Evolutionary conservation across 306 rosid species (phyloP), one percentile per base, ranked within the genome.

Genomic region (Castanea crenata): DNA sequence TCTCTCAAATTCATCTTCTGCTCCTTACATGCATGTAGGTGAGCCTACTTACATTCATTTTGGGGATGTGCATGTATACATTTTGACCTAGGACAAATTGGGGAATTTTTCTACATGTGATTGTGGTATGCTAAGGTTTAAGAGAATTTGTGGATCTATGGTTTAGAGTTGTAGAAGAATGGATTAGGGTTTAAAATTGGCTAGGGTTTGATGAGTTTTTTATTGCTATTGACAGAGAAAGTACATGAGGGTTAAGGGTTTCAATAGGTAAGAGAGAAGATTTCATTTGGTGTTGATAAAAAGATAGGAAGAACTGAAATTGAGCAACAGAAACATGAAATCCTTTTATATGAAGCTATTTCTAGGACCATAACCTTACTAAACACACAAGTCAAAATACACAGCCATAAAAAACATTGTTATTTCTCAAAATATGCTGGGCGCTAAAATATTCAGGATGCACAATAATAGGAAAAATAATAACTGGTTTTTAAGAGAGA

Each of bases 401-500:
- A 81, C 15, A 6, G 69, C 35, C 69, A 27, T 27, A 62, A 62
- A 12, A 12, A 25, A 61, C 34, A 23, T 9, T 27, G 15, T 25
- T 62, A 62, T 18, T 25, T 62, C 38, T 62, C 38, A 9, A 68
- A 19, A 67, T 67, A 67, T 19, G 29, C 23, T 34, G 23, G 20
- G 19, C 72, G 19, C 6, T 19, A 19, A 67, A 34, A 19, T 1
- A 19, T 35, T 67, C 52, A 64, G 41, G 9, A 31, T 35, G 52
- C 16, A 12, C 72, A 68, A 9, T 12, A 6, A 72, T 70, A 77
- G 63, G 78, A 57, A 58, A 74, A 73, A 76, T 61, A 54, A 71
- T 27, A 21, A 18, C 23, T 12, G 27, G 18, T 6, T n/a, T 71
- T 71, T 31, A 41, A 55, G 82, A 58, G 68, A 82, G 88, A 73